Conservation (phyloP, 192 early-diverging fungal genomes). For the Rhizoclosmatium sp. region DNA sequence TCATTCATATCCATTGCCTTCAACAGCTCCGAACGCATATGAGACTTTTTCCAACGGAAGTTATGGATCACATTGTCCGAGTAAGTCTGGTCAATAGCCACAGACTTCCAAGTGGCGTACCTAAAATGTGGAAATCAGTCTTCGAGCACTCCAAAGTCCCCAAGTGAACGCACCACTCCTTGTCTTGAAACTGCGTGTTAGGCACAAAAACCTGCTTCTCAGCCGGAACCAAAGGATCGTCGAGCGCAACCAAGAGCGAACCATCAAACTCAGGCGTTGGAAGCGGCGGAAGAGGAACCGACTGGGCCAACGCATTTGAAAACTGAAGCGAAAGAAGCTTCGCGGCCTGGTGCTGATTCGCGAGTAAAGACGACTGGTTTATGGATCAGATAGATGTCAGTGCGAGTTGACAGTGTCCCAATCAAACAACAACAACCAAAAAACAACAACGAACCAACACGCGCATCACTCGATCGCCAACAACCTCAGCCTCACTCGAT, state of each 20-base stretch:
- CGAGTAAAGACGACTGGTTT: background rate
- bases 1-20: constrained; percentile 40
- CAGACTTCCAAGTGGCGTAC: constrained; percentile 22
- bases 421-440: background rate
- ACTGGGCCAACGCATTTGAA: too few relatives aligned
- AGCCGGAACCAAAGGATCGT: background rate
- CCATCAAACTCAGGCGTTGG: background rate
- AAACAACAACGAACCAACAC: background rate
- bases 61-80: constrained; percentile 36
- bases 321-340: too few relatives aligned
- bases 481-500: background rate
- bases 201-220: background rate
- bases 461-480: background rate
- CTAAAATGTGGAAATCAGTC: too few relatives aligned
- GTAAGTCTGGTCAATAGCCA: constrained; percentile 46
- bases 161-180: background rate
- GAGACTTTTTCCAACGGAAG: constrained; percentile 59
- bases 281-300: too few relatives aligned
- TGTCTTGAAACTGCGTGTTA: background rate
- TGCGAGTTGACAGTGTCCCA: background rate
- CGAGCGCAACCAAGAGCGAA: background rate
- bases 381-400: background rate
- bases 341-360: too few relatives aligned
- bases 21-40: constrained; percentile 46
- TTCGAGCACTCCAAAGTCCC: too few relatives aligned